These are phyloP conservation scores for Ceratobasidium sp. DNA, from an alignment of 1,284 basidiomycete genomes.

Conservation along the genomic window DNA sequence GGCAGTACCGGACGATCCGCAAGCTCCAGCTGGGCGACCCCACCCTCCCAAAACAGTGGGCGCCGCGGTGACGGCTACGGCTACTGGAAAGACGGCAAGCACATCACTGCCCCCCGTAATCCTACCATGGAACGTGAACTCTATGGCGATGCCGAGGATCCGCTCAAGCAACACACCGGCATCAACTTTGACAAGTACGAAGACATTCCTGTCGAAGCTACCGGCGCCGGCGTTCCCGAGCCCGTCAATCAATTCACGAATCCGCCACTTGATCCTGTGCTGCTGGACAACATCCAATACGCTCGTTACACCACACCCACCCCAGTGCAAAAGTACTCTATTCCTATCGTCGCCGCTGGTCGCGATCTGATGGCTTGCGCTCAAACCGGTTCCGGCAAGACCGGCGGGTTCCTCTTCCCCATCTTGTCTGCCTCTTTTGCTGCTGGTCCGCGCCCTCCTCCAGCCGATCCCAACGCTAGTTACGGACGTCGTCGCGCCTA, in stretches of 20 bases:
- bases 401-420: slow-evolving; percentile 98
- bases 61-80: slow-evolving; percentile 77
- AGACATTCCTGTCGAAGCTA: slow-evolving; percentile 99
- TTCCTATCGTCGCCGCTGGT: slow-evolving; percentile 93
- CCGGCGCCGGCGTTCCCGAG: slow-evolving; percentile 94
- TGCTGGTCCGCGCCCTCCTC: slow-evolving; percentile 81
- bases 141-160: slow-evolving; percentile 90
- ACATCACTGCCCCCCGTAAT: slow-evolving; percentile 86
- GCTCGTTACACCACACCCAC: slow-evolving; percentile 96
- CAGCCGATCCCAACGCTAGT: slow-evolving; percentile 65
- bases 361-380: slow-evolving; percentile 99
- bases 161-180: slow-evolving; percentile 89
- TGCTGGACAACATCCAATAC: slow-evolving; percentile 94
- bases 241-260: slow-evolving; percentile 89
- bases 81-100: slow-evolving; percentile 90
- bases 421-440: slow-evolving; percentile 96
- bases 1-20: slow-evolving; percentile 56
- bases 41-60: slow-evolving; percentile 57
- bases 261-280: slow-evolving; percentile 92
- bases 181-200: slow-evolving; percentile 99
- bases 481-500: slow-evolving; percentile 91
- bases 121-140: slow-evolving; percentile 94
- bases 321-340: slow-evolving; percentile 99
- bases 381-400: slow-evolving; percentile 99
- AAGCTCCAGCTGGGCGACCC: slow-evolving; percentile 49